These are phyloP conservation scores for Brassica rapa DNA, from an alignment of 345 rosid species.

Conservation along the genomic window DNA sequence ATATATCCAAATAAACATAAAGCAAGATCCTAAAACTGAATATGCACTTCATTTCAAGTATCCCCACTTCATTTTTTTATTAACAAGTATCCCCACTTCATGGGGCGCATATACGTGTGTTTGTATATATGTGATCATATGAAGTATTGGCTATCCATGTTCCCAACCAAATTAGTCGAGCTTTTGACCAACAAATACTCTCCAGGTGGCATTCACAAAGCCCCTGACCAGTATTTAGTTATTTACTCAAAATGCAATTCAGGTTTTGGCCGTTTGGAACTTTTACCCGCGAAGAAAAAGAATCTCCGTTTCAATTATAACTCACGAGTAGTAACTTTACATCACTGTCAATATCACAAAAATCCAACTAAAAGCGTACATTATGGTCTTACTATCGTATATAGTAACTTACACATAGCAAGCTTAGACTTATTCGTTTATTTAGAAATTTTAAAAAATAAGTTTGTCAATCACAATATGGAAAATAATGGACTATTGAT, in stretches of 20 bases:
- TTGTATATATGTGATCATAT: background rate
- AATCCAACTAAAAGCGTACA: constrained; percentile 8
- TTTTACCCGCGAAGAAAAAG: constrained; percentile 7
- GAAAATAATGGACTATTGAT: background rate
- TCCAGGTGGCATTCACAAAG: constrained; percentile 26
- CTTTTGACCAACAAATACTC: background rate
- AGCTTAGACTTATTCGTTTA: constrained; percentile 1
- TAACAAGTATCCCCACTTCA: background rate
- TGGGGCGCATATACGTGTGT: constrained; percentile 2
- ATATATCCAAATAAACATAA: background rate
- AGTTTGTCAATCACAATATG: constrained; percentile 1
- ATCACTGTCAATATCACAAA: constrained; percentile 29
- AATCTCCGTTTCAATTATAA: background rate
- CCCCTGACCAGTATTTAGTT: constrained; percentile 1
- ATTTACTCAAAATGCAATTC: background rate
- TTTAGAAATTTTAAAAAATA: background rate
- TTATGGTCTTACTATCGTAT: constrained; percentile 18
- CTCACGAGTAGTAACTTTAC: constrained; percentile 27
- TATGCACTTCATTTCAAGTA: constrained; percentile 27
- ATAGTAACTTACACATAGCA: background rate
- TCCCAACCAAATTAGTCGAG: constrained; percentile 31
- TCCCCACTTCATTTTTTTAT: background rate
- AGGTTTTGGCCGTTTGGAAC: constrained; percentile 9
- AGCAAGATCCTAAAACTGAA: constrained; percentile 19
- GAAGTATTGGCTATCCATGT: constrained; percentile 26